A percentile compares a stretch with the other conserved stretches of the same genome.
Conservation (phyloP, 2,329 filamentous ascomycete species). For the Trichoderma sp. region DNA sequence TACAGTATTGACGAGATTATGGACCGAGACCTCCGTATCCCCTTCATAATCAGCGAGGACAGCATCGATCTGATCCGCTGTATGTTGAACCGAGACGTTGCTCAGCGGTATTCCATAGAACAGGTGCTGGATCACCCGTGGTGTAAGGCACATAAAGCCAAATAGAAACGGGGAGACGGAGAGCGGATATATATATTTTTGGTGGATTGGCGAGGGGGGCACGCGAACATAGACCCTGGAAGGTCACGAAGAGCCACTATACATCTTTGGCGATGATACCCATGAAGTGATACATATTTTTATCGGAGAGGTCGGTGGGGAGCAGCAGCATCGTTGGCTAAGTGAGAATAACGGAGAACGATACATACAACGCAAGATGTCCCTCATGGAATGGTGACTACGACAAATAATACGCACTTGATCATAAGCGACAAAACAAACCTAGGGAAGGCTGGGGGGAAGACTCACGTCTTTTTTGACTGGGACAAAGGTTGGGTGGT, state of each 20-base stretch:
- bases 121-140: conserved; percentile 89
- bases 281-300: conserved; percentile 16
- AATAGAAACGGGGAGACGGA: background rate
- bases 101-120: conserved; percentile 77
- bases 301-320: background rate
- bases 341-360: background rate
- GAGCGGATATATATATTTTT: background rate
- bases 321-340: background rate
- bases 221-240: conserved; percentile 8
- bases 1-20: conserved; percentile 99
- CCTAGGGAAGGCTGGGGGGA: background rate
- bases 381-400: background rate
- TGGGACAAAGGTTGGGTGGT: background rate
- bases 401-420: background rate
- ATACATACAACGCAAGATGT: background rate
- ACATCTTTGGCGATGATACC: conserved; percentile 21
- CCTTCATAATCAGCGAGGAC: conserved; percentile 83
- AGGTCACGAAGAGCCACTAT: conserved; percentile 1
- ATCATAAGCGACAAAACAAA: background rate
- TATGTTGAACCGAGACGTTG: conserved; percentile 91
- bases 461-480: conserved; percentile 4
- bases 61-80: conserved; percentile 87
- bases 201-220: background rate
- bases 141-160: conserved; percentile 43
- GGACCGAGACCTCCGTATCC: conserved; percentile 90